Percentiles rank a stretch among this genome's conserved stretches.
These are phyloP conservation scores for Lichtheimia corymbifera DNA, from an alignment of 371 early-diverging fungal genomes.

Conservation along the genomic window DNA sequence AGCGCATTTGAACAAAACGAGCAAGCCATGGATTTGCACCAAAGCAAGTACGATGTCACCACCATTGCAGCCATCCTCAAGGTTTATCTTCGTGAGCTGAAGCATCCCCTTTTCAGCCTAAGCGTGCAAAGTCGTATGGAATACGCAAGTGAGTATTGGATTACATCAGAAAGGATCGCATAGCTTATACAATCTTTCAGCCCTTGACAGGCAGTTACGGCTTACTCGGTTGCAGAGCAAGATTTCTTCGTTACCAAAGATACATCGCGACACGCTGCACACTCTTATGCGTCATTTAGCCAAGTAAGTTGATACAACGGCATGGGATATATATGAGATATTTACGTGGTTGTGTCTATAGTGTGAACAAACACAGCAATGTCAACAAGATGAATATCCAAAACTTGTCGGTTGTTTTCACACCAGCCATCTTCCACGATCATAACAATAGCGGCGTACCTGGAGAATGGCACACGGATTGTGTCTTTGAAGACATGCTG, in stretches of 20 bases:
- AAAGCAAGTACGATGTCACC: slow-evolving; percentile 52
- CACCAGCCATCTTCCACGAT: slow-evolving; percentile 65
- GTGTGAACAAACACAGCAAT: slow-evolving; percentile 43
- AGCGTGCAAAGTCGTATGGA: slow-evolving; percentile 52
- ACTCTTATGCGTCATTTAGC: slow-evolving; percentile 52
- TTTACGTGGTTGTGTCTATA: slow-evolving; percentile 10
- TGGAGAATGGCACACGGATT: slow-evolving; percentile 48
- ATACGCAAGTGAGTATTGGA: slow-evolving; percentile 52
- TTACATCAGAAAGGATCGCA: too few relatives aligned
- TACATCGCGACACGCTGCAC: slow-evolving; percentile 53
- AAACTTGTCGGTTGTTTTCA: slow-evolving; percentile 58
- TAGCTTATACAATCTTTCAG: slow-evolving; percentile 16
- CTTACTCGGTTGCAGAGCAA: slow-evolving; percentile 22
- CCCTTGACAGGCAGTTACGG: slow-evolving; percentile 34
- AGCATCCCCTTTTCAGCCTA: slow-evolving; percentile 62
- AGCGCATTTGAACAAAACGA: slow-evolving; percentile 58
- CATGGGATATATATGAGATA: neutral
- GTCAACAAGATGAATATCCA: slow-evolving; percentile 63
- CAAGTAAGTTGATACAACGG: slow-evolving; percentile 34
- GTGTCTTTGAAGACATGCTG: slow-evolving; percentile 45
- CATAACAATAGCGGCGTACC: slow-evolving; percentile 50
- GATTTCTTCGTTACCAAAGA: slow-evolving; percentile 36
- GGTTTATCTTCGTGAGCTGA: slow-evolving; percentile 63
- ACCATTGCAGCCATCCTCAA: slow-evolving; percentile 66
- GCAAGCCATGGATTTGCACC: slow-evolving; percentile 42